Percentiles rank a stretch among this genome's conserved stretches.
Conservation (phyloP, 2,329 filamentous ascomycete genomes). For the Monosporascus sp. region DNA sequence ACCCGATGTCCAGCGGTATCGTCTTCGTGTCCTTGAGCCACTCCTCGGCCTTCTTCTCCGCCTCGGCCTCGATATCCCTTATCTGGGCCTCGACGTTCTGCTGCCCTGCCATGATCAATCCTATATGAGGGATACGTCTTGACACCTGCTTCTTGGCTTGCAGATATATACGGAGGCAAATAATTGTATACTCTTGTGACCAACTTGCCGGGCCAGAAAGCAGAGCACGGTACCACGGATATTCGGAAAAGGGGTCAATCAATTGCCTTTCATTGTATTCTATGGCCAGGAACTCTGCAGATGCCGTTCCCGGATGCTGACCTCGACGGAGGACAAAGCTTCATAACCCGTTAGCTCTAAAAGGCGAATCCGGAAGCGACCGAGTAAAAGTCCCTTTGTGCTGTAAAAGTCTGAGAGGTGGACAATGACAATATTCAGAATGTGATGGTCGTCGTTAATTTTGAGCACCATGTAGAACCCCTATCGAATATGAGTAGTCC, state of each 20-base stretch:
- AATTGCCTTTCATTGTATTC: not conserved
- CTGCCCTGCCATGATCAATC: not conserved
- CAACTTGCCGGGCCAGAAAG: no score
- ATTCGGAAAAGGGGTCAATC: no score
- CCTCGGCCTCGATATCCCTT: not conserved
- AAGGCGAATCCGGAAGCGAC: no score
- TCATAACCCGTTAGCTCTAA: not conserved
- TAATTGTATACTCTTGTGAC: no score
- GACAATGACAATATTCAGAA: no score
- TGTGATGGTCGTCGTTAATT: no score
- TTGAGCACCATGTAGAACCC: no score
- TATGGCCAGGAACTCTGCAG: not conserved
- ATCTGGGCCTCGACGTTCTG: not conserved
- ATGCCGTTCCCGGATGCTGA: not conserved
- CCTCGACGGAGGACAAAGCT: not conserved
- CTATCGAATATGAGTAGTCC: no score
- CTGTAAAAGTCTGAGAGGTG: no score
- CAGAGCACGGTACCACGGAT: no score
- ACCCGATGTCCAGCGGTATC: slow-evolving; percentile 4
- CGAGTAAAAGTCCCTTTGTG: no score
- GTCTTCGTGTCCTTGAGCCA: not conserved
- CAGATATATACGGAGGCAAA: no score
- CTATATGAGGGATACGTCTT: not conserved
- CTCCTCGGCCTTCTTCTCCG: not conserved
- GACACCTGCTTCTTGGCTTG: not conserved